A percentile compares a stretch with the other conserved stretches of the same genome.
Conservation (phyloP, 371 early-diverging fungal species). For the Enteropsectra breve region DNA sequence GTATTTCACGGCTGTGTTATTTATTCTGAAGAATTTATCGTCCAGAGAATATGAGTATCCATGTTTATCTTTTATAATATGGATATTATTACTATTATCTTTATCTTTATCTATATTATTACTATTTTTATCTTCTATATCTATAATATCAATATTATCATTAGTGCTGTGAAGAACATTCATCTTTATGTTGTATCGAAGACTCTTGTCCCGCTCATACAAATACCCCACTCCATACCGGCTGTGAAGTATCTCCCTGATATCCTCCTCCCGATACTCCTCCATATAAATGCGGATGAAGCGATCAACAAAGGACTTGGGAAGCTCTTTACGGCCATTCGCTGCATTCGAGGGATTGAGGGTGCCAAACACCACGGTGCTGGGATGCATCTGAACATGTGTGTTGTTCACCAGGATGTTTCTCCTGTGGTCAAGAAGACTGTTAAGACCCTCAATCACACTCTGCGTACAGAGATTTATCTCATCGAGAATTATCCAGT, state of each 20-base stretch:
- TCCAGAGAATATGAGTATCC: not conserved
- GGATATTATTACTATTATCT: not conserved
- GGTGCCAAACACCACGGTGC: constrained; percentile 75
- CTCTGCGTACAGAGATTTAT: constrained; percentile 94
- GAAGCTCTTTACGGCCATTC: constrained; percentile 93
- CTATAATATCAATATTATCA: no score
- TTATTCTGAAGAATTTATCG: not conserved
- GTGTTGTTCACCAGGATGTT: constrained; percentile 82
- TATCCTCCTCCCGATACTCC: constrained; percentile 40
- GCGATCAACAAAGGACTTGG: constrained; percentile 89
- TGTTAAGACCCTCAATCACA: constrained; percentile 96
- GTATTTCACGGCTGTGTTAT: constrained; percentile 6
- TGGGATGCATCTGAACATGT: constrained; percentile 66
- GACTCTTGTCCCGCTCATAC: not conserved
- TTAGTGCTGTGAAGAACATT: constrained; percentile 14
- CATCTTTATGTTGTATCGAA: constrained; percentile 42
- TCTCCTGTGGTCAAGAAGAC: constrained; percentile 91
- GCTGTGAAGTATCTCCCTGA: constrained; percentile 41
- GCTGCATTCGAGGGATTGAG: constrained; percentile 90
- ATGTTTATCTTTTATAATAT: not conserved
- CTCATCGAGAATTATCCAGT: constrained; percentile 96
- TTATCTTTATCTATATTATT: not conserved
- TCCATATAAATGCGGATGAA: constrained; percentile 87
- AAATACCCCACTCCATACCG: constrained; percentile 13
- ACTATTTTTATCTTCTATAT: not conserved